A percentile compares a stretch with the other conserved stretches of the same genome.
phyloP scores from a whole-genome alignment of 176 grass and related monocot species.

The Avena insularis region DNA sequence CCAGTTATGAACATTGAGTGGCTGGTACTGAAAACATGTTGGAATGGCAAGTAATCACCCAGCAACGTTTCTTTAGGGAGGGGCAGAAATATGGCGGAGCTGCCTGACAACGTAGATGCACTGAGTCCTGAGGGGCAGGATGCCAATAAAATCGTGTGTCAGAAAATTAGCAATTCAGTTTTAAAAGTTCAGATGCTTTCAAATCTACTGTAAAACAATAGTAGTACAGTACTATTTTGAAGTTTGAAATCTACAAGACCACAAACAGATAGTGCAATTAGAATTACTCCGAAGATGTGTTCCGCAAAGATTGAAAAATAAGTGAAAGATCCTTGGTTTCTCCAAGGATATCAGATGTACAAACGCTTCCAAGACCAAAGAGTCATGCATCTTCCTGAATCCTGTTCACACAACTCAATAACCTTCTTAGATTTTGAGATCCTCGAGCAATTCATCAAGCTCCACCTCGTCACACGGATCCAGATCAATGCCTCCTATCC shows the following conservation, averaged over 20 bases:
- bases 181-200: not conserved
- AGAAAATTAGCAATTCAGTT: not conserved
- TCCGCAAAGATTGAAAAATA: not conserved
- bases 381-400: too few species aligned
- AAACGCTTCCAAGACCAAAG: too few species aligned
- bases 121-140: too few species aligned
- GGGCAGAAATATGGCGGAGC: too few species aligned
- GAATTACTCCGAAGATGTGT: not conserved
- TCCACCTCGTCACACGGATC: conserved; percentile 22
- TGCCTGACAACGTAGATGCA: too few species aligned
- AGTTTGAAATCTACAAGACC: not conserved
- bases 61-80: too few species aligned
- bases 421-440: conserved; percentile 7
- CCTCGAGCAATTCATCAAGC: conserved; percentile 33
- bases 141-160: too few species aligned
- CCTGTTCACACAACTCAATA: too few species aligned
- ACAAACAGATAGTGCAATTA: not conserved
- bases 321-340: not conserved
- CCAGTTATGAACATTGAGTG: too few species aligned
- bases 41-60: too few species aligned
- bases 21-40: too few species aligned
- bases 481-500: conserved; percentile 33
- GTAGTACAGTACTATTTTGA: not conserved
- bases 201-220: not conserved
- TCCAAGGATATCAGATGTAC: too few species aligned